phyloP scores from a whole-genome alignment of 371 early-diverging fungal species.

The Rhizopus microsporus region DNA sequence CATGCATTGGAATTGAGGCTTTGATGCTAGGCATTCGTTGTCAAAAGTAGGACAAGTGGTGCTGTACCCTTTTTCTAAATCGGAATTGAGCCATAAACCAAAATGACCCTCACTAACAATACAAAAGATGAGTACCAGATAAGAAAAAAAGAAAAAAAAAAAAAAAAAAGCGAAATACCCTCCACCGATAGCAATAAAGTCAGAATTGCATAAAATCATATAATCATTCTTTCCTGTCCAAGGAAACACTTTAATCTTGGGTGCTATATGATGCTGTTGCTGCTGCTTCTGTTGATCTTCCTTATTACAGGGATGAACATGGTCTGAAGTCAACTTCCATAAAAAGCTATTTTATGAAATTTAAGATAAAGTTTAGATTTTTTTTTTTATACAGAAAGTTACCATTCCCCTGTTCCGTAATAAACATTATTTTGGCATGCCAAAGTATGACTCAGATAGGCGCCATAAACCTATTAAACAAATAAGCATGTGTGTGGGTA shows the following conservation, averaged over 20 bases:
- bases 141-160: background rate
- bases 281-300: slow-evolving; percentile 6
- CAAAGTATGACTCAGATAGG: slow-evolving; percentile 77
- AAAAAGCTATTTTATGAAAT: slow-evolving; percentile 56
- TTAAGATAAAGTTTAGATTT: background rate
- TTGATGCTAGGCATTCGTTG: slow-evolving; percentile 68
- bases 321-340: slow-evolving; percentile 61
- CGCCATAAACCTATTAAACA: slow-evolving; percentile 80
- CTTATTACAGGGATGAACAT: background rate
- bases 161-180: slow-evolving; percentile 55
- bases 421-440: slow-evolving; percentile 61
- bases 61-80: slow-evolving; percentile 84
- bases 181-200: slow-evolving; percentile 90
- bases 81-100: slow-evolving; percentile 89
- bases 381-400: slow-evolving; percentile 23
- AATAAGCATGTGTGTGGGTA: background rate
- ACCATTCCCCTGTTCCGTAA: slow-evolving; percentile 93
- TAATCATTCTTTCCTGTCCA: slow-evolving; percentile 93
- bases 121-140: background rate
- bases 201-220: slow-evolving; percentile 79
- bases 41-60: slow-evolving; percentile 85
- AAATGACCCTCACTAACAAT: slow-evolving; percentile 72
- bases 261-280: slow-evolving; percentile 3
- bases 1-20: slow-evolving; percentile 41
- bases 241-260: slow-evolving; percentile 63